Conservation (phyloP, 1,284 basidiomycete genomes). For the Cryptococcus sp. region DNA sequence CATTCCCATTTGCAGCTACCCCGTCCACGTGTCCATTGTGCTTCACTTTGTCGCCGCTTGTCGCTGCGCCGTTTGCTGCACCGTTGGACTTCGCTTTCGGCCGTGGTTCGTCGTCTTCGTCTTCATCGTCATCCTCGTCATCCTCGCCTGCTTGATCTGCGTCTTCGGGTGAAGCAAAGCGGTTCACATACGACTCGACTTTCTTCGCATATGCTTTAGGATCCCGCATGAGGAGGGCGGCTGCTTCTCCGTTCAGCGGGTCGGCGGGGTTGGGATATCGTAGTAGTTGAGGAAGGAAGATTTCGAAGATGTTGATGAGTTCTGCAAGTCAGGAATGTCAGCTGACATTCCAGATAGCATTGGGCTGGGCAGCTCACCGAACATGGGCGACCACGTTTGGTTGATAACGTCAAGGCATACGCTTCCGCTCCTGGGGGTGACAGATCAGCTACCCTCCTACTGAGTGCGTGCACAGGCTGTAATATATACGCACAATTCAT, state of each 20-base stretch:
- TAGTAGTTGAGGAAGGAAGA: slow-evolving; percentile 93
- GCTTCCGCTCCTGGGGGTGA: slow-evolving; percentile 73
- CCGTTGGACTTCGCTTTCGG: slow-evolving; percentile 17
- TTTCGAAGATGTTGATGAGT: slow-evolving; percentile 99
- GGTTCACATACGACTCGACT: slow-evolving; percentile 66
- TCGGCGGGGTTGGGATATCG: slow-evolving; percentile 98
- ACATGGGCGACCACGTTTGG: slow-evolving; percentile 99
- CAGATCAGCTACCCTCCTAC: slow-evolving; percentile 1
- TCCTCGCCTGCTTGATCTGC: slow-evolving; percentile 51
- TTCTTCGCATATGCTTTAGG: slow-evolving; percentile 91
- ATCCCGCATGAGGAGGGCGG: slow-evolving; percentile 93
- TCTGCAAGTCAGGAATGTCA: slow-evolving; percentile 58
- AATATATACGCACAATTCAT: slow-evolving; percentile 72
- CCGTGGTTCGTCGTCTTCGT: slow-evolving; percentile 18
- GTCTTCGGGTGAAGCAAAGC: slow-evolving; percentile 54
- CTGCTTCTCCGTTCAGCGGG: slow-evolving; percentile 96
- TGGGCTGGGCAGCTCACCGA: slow-evolving; percentile 62
- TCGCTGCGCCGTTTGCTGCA: slow-evolving; percentile 18
- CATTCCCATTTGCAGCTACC: slow-evolving; percentile 52
- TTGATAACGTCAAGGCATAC: slow-evolving; percentile 97
- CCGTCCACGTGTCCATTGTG: slow-evolving; percentile 1
- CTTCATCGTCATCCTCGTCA: slow-evolving; percentile 51
- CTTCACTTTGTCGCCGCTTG: slow-evolving; percentile 59
- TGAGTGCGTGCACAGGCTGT: neutral
- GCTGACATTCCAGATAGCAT: neutral